Evolutionary conservation across 1,139 yeast genomes (phyloP), one percentile per base, ranked within the genome.

Genomic region (Debaryomycetaceae sp.): DNA sequence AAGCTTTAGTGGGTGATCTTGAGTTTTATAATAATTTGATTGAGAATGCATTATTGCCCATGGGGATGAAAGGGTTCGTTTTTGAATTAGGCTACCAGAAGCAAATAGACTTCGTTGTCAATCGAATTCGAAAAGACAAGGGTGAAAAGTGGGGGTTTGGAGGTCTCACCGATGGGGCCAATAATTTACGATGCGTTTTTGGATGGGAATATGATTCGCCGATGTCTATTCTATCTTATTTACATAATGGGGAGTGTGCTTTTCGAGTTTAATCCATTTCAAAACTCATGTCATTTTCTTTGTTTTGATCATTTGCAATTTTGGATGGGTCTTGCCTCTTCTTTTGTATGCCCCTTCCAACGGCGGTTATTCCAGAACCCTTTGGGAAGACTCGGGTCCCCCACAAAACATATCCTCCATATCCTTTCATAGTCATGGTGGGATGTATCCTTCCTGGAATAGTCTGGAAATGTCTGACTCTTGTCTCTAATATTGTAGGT

Each of bases 361-460:
- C 76, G 7, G 84, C 84, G 36, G 73, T 70, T 36, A 78, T 72
- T 34, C 72, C 73, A 20, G 61, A 72, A 35, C 78, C 84, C 39
- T 78, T 74, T 0, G 97, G 97, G 43, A 83, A 69, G 0, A 93
- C 98, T 43, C 87, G 74, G 11, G 88, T 80, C 6, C 95, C 96
- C 74, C 84, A 79, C 52, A 91, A 69, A 1, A 93, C 63, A 60
- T 83, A 93, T 0, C 99, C 99, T 42, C 98, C 98, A 46, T 85
- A 93, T 3, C 96, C 91, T 59, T 89, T 78, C 77, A 86, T 84
- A 0, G 97, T 87, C 99, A 93, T 95, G 48, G 84, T 65, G 0
- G 99, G 99, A 63, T 95, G 99, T 62, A 93, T 73, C 60, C 96
- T 82, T 6, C 99, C 99, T 9, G 96, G 90, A 27, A 93, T 80